Evolutionary conservation across 805 yeast genomes (phyloP).

Genomic region (Lachancea dasiensis): DNA sequence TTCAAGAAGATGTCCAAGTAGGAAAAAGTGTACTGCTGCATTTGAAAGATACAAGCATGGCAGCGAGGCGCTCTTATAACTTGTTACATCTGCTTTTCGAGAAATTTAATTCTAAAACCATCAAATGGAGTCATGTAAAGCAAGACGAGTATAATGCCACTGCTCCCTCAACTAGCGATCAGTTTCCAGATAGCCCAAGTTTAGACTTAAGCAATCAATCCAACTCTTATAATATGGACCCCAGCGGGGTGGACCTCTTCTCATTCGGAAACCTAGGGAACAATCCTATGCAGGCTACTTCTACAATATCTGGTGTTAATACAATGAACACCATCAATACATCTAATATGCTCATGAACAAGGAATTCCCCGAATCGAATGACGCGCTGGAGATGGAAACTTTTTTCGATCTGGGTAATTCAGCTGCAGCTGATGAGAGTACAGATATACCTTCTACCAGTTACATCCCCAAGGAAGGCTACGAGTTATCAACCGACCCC

Average conservation of each 20-base stretch:
- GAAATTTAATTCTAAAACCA: conserved; percentile 68
- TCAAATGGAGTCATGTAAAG: conserved; percentile 33
- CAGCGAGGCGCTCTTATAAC: conserved; percentile 75
- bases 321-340: conserved; percentile 18
- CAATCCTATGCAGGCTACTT: conserved; percentile 5
- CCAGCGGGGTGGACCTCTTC: conserved; percentile 4
- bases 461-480: conserved; percentile 1
- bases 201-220: conserved; percentile 9
- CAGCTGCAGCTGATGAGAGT: conserved; percentile 7
- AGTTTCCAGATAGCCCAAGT: background rate
- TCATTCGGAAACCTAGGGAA: conserved; percentile 7
- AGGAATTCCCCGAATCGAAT: conserved; percentile 2
- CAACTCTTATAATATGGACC: conserved; percentile 6
- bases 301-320: conserved; percentile 18
- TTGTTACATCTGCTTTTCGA: conserved; percentile 76
- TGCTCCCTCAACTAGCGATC: background rate
- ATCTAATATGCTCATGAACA: conserved; percentile 11
- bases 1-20: conserved; percentile 69
- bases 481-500: conserved; percentile 3
- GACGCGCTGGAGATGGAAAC: conserved; percentile 9
- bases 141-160: conserved; percentile 10
- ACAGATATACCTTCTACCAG: conserved; percentile 9
- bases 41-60: conserved; percentile 66
- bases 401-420: conserved; percentile 7
- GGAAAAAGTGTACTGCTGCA: conserved; percentile 70